A percentile compares a stretch with the other conserved stretches of the same genome.
Evolutionary conservation across 345 rosid genomes (phyloP).

Genomic region (Combretum micranthum): DNA sequence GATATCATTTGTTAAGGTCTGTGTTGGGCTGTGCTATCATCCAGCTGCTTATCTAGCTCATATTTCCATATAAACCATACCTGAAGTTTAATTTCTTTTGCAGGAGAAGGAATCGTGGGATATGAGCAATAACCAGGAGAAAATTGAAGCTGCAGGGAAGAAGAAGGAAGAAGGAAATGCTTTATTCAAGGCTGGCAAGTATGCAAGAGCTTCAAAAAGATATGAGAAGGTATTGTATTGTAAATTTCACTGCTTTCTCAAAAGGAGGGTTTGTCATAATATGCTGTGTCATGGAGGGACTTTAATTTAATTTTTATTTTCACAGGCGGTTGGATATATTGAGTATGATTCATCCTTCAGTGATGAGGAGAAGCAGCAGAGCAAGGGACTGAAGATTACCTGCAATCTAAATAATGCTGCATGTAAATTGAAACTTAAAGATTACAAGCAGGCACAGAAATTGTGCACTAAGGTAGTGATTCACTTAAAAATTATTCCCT

Average conservation of each 20-base stretch:
- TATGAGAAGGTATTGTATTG: slow-evolving; percentile 16
- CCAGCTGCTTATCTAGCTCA: background rate
- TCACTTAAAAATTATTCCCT: background rate
- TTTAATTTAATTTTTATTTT: background rate
- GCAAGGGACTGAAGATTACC: slow-evolving; percentile 10
- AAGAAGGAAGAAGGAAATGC: slow-evolving; percentile 22
- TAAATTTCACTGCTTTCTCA: background rate
- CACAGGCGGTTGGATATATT: slow-evolving; percentile 11
- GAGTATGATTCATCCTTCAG: slow-evolving; percentile 19
- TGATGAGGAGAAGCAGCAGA: slow-evolving; percentile 18
- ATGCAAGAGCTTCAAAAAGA: slow-evolving; percentile 15
- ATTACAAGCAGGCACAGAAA: slow-evolving; percentile 15
- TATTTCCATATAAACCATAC: background rate
- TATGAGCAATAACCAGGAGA: slow-evolving; percentile 14
- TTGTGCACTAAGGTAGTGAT: slow-evolving; percentile 14
- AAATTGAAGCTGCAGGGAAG: slow-evolving; percentile 15
- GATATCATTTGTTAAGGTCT: slow-evolving; percentile 32
- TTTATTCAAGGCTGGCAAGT: slow-evolving; percentile 18
- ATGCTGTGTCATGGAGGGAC: background rate
- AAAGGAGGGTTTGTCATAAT: background rate
- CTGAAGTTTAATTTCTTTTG: background rate
- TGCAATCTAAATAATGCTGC: slow-evolving; percentile 21
- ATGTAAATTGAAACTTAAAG: slow-evolving; percentile 17
- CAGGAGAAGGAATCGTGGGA: slow-evolving; percentile 23
- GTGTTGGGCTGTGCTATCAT: background rate